phyloP scores from a whole-genome alignment of 305 asterid species.

The Caryopteris hybrid region DNA sequence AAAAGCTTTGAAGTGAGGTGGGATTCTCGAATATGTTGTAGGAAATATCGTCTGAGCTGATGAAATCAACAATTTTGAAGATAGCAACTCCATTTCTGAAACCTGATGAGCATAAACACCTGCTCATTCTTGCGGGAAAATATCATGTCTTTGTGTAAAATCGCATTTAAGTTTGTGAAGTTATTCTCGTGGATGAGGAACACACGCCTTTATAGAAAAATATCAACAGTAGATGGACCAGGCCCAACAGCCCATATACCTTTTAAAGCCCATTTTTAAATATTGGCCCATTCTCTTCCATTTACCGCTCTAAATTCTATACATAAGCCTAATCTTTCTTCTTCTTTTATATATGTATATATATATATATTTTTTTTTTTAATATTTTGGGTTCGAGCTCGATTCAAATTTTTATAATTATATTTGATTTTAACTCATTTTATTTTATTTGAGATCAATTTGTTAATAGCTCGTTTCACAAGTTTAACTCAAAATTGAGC shows the following conservation, averaged over 20 bases:
- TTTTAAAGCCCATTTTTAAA: too few species aligned
- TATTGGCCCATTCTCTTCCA: too few species aligned
- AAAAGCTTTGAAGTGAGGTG: slow-evolving; percentile 14
- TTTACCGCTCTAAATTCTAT: too few species aligned
- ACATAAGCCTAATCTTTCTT: too few species aligned
- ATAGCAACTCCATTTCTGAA: slow-evolving; percentile 35
- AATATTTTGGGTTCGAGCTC: too few species aligned
- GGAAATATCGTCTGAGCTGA: slow-evolving; percentile 24
- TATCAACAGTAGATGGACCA: neutral
- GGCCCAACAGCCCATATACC: neutral
- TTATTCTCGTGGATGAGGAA: neutral
- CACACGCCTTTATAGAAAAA: neutral
- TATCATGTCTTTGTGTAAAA: slow-evolving; percentile 8
- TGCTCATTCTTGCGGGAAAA: slow-evolving; percentile 7
- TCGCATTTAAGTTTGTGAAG: neutral
- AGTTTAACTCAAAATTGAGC: too few species aligned
- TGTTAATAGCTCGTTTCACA: too few species aligned
- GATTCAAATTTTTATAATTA: too few species aligned
- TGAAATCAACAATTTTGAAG: slow-evolving; percentile 35
- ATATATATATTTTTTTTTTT: too few species aligned
- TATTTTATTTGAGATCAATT: too few species aligned
- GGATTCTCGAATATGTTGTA: slow-evolving; percentile 12
- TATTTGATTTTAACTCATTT: too few species aligned
- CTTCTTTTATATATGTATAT: too few species aligned
- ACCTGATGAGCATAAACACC: neutral